These are phyloP conservation scores for Pythium volutum DNA, from an alignment of 352 stramenopile species.

Conservation along the genomic window DNA sequence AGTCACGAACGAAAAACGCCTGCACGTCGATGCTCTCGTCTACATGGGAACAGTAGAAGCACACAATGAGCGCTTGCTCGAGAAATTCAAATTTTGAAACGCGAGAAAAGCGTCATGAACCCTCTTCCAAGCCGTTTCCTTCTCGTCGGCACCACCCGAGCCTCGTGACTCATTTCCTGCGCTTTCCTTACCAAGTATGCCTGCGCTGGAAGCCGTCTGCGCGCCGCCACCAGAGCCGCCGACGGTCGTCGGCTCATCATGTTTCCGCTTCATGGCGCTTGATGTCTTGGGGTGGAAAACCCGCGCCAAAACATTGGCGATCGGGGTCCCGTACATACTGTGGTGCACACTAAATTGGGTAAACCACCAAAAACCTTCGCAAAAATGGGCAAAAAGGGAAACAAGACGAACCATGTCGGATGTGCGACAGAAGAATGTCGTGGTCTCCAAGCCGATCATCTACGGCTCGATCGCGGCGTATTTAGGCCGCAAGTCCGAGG, in stretches of 20 bases:
- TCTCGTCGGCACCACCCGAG: not conserved
- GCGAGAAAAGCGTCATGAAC: not conserved
- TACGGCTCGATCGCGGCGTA: constrained; percentile 95
- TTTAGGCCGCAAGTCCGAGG: constrained; percentile 89
- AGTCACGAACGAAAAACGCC: constrained; percentile 45
- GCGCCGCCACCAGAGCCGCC: not conserved
- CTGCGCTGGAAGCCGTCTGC: not conserved
- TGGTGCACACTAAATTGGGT: not conserved
- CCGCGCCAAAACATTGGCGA: not conserved
- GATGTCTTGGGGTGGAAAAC: constrained; percentile 14
- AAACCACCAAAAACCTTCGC: not conserved
- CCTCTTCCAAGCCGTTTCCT: not conserved
- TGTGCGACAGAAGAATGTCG: constrained; percentile 67
- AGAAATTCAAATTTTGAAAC: constrained; percentile 13
- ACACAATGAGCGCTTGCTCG: not conserved
- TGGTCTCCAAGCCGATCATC: constrained; percentile 92
- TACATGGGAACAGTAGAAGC: not conserved
- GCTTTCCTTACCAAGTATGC: constrained; percentile 1
- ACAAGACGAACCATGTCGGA: constrained; percentile 60
- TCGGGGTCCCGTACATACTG: not conserved
- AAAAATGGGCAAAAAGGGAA: not conserved
- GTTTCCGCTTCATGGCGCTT: constrained; percentile 60
- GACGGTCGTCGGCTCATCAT: constrained; percentile 10
- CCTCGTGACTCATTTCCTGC: not conserved
- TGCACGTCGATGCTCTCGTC: constrained; percentile 42